Evolutionary conservation across 1,284 basidiomycete species (phyloP), one percentile per base, ranked within the genome.

Genomic region (Cronartium quercuum): DNA sequence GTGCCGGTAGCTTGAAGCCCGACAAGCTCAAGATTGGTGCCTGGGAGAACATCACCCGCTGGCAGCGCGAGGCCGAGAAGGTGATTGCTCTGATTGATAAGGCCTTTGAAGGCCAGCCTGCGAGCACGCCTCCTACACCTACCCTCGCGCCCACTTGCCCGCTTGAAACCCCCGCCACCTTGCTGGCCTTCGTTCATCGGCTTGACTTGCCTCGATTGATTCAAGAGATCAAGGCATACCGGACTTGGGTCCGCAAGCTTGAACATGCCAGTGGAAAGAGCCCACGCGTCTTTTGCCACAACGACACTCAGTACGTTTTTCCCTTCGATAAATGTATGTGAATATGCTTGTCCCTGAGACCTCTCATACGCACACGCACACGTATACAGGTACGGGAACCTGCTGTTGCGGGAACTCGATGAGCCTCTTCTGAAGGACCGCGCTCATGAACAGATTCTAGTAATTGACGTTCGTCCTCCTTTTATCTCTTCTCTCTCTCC

Each of bases 351-450:
- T 58, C 24, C 24, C 24, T 58, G 7, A 13, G 13, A 9, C 24
- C 24, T n/a, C 24, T 9, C 13, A 58, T 58, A 58, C 21, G 18
- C 29, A 35, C 6, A 10, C 57, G 10, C 18, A 1, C 2, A 18
- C 35, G 15, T 55, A 7, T 24, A 6, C 57, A 71, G 68, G 61
- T 94, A 92, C 80, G 94, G 93, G 58, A 97, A 96, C 82, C 83
- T 96, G n/a, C 83, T 96, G 24, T 29, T 71, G 15, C 44, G 69
- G 37, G 29, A 65, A 58, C 60, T 51, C n/a, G 62, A 41, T 24
- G 62, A 71, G 41, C 6, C 40, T 1, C 58, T 18, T 21, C 9
- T 71, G 34, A 71, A n/a, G 4, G 42, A 71, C 15, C 61, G 51
- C 9, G 60, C 69, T 6, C 69, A 71, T 34, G 69, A 71, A 37